Conservation (phyloP, 1,139 yeast species). For the Saccharomyces hybrid region DNA sequence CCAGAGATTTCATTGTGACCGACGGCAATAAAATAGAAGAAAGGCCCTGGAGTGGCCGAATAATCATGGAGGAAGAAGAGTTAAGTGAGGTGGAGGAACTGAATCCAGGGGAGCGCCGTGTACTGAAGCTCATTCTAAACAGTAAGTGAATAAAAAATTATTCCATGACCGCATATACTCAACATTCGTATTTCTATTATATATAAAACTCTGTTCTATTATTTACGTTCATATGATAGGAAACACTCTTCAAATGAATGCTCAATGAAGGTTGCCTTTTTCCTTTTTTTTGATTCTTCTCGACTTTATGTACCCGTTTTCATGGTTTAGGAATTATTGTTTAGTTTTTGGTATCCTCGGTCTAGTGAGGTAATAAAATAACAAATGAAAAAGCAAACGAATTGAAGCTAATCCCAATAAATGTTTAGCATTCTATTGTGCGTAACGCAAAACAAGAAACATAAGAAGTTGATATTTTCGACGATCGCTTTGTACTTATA, state of each 20-base stretch:
- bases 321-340: neutral
- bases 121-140: neutral
- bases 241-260: no score
- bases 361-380: neutral
- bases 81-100: slow-evolving; percentile 34
- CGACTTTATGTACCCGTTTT: neutral
- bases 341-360: neutral
- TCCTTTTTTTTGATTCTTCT: no score
- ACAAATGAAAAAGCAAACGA: neutral
- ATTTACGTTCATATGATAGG: neutral
- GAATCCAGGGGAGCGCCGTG: slow-evolving; percentile 9
- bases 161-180: no score
- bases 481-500: neutral
- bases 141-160: neutral
- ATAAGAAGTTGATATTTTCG: neutral
- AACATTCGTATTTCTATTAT: neutral
- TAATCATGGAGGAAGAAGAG: slow-evolving; percentile 25
- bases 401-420: neutral
- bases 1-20: slow-evolving; percentile 20
- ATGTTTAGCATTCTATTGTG: no score
- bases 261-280: neutral
- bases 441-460: neutral
- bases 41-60: slow-evolving; percentile 28
- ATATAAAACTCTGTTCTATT: neutral
- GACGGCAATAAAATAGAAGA: slow-evolving; percentile 11